Base-by-base conservation (phyloP, 1,139 yeast species). In the Suhomyces atakaporum region DNA sequence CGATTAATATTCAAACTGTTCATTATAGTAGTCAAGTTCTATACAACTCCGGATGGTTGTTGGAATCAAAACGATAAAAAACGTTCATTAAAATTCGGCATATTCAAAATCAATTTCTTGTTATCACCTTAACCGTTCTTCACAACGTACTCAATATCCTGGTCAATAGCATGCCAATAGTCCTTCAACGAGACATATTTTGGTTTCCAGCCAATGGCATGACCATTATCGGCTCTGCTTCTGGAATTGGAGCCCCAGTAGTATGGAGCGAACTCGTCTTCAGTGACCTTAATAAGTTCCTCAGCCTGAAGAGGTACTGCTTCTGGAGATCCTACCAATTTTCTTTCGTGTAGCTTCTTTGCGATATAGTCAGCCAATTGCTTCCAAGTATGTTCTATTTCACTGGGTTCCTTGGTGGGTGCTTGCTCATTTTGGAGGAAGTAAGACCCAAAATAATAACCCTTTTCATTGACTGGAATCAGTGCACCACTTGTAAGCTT, bases 381-480 rank as follows among this genome's bases (percentile, higher is more conserved):
- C 11, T 44, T 44, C 68, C 69, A 68, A n/a, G 45, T 41, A 42
- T 63, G 67, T 33, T 58, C 62, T 25, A 55, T 47, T 10, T 35
- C 36, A n/a, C 51, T 36, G 5, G 58, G 54, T 9, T 37, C 24
- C 7, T 49, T 52, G 13, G 49, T 39, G 14, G 56, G 58, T 4
- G 38, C 22, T 7, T 31, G 43, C 20, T 51, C 54, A 29, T 51
- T 51, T 5, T 34, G 36, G 6, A 47, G 22, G 16, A 38, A 22
- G 28, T 50, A 53, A 12, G 66, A 56, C 7, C 61, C 65, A 46
- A 68, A 67, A 42, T 63, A 68, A 43, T 64, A 66, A 8, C 73
- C 74, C 10, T 54, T 33, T 38, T 44, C 48, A 10, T 68, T 67
- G 10, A 59, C 57, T n/a, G 65, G 62, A 28, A 62, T 45, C 5